A percentile compares a stretch with the other conserved stretches of the same genome.
phyloP scores from a whole-genome alignment of 441 rosid species.

The Rhodomyrtus psidioides region DNA sequence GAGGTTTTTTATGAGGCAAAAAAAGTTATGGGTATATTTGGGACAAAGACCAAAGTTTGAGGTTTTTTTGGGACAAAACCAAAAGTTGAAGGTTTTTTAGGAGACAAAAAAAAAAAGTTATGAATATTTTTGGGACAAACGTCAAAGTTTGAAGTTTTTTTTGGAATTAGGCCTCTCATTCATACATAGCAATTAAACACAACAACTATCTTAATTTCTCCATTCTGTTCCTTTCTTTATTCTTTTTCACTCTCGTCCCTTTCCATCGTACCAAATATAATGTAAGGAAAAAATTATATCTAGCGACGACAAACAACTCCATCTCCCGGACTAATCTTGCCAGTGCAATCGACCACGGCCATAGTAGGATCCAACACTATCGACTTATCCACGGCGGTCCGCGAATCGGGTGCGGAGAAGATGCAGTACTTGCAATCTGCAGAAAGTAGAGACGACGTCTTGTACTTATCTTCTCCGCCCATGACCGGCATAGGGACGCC shows the following conservation, averaged over 20 bases:
- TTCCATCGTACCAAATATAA: not conserved
- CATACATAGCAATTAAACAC: not conserved
- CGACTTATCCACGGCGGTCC: accelerated
- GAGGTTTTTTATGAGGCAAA: no score
- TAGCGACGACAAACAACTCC: not conserved
- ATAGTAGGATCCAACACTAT: not conserved
- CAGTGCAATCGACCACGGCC: not conserved
- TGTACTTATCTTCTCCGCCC: not conserved
- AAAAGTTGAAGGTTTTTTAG: no score
- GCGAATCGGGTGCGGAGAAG: not conserved
- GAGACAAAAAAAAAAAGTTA: no score
- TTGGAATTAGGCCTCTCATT: no score
- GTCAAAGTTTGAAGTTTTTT: no score
- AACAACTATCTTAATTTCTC: not conserved
- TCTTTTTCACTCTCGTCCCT: not conserved
- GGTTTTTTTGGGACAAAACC: no score
- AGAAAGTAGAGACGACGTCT: not conserved
- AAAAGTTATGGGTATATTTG: no score
- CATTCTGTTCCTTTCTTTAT: not conserved
- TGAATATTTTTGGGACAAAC: no score
- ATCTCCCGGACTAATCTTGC: not conserved
- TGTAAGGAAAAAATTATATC: not conserved
- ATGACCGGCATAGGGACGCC: not conserved
- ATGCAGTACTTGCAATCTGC: not conserved
- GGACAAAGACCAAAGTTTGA: no score